These are phyloP conservation scores for Nakaseomyces delphensis DNA, from an alignment of 1,139 yeast genomes.

Conservation along the genomic window DNA sequence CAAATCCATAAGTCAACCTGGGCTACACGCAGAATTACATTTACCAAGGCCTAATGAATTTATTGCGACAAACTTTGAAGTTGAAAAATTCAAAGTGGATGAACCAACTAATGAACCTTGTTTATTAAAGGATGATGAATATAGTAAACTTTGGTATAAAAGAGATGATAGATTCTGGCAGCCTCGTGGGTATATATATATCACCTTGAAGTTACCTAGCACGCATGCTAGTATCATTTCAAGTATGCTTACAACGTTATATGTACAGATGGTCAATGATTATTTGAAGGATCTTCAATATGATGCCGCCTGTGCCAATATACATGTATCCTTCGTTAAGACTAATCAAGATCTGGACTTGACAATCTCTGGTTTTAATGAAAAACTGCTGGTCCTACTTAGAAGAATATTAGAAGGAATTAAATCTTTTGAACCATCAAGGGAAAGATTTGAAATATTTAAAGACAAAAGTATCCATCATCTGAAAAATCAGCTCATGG, in stretches of 20 bases:
- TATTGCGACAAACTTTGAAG: slow-evolving; percentile 67
- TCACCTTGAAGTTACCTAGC: slow-evolving; percentile 59
- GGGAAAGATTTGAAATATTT: slow-evolving; percentile 54
- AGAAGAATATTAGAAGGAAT: slow-evolving; percentile 51
- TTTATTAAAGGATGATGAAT: slow-evolving; percentile 37
- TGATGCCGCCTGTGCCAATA: slow-evolving; percentile 77
- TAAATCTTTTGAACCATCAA: slow-evolving; percentile 43
- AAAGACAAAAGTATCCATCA: slow-evolving; percentile 57
- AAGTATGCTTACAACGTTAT: slow-evolving; percentile 50
- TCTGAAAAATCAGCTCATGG: slow-evolving; percentile 60
- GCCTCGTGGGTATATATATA: slow-evolving; percentile 70
- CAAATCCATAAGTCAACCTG: slow-evolving; percentile 31
- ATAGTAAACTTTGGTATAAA: slow-evolving; percentile 69
- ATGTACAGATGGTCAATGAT: slow-evolving; percentile 65
- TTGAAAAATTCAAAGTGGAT: slow-evolving; percentile 38
- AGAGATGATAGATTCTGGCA: slow-evolving; percentile 84
- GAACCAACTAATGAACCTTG: slow-evolving; percentile 40
- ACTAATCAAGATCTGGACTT: slow-evolving; percentile 66
- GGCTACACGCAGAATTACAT: slow-evolving; percentile 39
- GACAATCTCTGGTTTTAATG: slow-evolving; percentile 70
- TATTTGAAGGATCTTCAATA: slow-evolving; percentile 65
- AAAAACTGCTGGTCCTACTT: slow-evolving; percentile 59
- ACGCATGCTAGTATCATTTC: slow-evolving; percentile 49
- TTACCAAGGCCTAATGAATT: slow-evolving; percentile 70
- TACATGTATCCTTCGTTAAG: slow-evolving; percentile 48